Base-by-base conservation (phyloP, 208 protist species). In the Acanthamoeba triangularis region DNA sequence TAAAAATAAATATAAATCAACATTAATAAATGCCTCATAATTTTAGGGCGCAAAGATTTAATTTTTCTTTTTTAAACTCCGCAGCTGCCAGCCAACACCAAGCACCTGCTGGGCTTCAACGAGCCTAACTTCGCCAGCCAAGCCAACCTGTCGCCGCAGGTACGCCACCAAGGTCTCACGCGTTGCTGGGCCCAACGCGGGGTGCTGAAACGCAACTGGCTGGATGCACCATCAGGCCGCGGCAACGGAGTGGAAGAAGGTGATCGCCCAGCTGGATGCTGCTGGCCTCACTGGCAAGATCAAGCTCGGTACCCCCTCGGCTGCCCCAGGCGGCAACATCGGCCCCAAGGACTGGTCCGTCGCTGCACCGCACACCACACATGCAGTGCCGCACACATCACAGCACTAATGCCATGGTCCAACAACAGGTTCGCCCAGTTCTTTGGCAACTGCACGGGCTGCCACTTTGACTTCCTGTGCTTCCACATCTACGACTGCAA, bases 381-480 rank as follows among this genome's bases (percentile, higher is more conserved):
- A 78, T 1, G 20, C 56, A 28, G 13, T 28, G 1, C 11, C 56
- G 56, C 56, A 8, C 20, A 28, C 56, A 5, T 23, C 23, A 10
- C 14, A 28, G 3, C 11, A 30, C 8, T 74, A 3, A 10, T 11
- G 23, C 37, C 2, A 10, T 78, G 37, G 16, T 78, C 7, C 33
- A 11, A 10, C 25, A 1, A 16, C 74, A 82, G 74, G 74, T 82
- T 82, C 37, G 49, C 18, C 37, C 37, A 82, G 74, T 82, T 82
- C 74, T 82, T 82, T 16, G 37, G 37, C 74, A 82, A 82, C 25
- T 82, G 74, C 74, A 82, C 74, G 30, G 74, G 74, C n/a, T 82
- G 74, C 41, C 74, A 82, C 74, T 82, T 82, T 82, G 74, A 82
- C 74, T 82, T 82, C 74, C 74, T 82, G 74, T 41, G 37, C 74